Evolutionary conservation across 2,329 filamentous ascomycete species (phyloP), one percentile per base, ranked within the genome.

Genomic region (Graphilbum fragrans): DNA sequence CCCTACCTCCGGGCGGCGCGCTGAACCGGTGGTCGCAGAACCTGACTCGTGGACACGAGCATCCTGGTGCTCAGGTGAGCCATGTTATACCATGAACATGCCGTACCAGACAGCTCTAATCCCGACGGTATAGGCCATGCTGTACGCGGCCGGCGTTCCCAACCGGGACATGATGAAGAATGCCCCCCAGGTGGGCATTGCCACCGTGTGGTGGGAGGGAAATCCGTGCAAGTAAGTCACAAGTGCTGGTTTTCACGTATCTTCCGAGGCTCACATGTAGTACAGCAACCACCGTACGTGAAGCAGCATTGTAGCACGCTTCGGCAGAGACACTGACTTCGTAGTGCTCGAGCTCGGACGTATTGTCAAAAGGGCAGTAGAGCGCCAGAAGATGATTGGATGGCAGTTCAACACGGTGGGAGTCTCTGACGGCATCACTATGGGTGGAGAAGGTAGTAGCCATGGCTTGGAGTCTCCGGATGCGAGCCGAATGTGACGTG

Each of bases 331-430:
- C 16, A 27, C 39, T 18, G 35, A 35, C 27, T 14, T 10, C 4
- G 11, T 16, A 81, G 79, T 96, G 49, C 72, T 93, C 45, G 86
- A 94, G 50, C 73, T 96, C 47, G 90, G 83, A 29, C 87, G 86
- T 55, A 83, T 85, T 37, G 84, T 92, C 53, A 96, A 95, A 63
- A 79, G 77, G 51, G 74, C 84, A 1, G 72, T 95, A 2, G 68
- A 82, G 52, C 84, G 83, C 53, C 76, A 88, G 53, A 82, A 80
- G 20, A 94, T 95, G 85, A 70, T 96, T 20, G 88, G 77, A 35
- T 96, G 87, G 87, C 86, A 94, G 59, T 94, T 88, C 63, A 93
- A 92, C 59, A 93, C 87, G 17, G 75, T 94, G 47, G 86, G 88
- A 39, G 67, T 95, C 11, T 87, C 85, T 10, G 87, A 94, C 60